Conservation (phyloP, 2,329 filamentous ascomycete genomes). For the Myriosclerotinia scirpicola region DNA sequence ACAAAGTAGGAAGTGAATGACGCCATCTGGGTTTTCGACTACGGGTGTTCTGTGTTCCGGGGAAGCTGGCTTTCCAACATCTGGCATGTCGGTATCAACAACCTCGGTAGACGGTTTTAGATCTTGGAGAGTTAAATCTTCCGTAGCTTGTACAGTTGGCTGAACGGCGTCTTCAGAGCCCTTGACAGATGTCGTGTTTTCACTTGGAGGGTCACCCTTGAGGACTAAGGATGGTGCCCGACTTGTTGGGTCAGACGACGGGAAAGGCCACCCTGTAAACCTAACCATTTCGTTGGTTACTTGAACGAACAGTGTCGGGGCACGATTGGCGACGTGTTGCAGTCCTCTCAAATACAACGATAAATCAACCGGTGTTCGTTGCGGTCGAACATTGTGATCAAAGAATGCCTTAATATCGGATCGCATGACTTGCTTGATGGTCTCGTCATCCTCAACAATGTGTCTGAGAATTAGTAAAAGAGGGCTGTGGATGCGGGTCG, state of each 20-base stretch:
- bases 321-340: slow-evolving; percentile 76
- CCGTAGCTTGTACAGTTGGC: slow-evolving; percentile 41
- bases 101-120: slow-evolving; percentile 62
- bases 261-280: slow-evolving; percentile 58
- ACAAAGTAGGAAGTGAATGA: slow-evolving; percentile 90
- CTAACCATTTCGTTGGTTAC: slow-evolving; percentile 83
- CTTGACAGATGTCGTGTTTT: slow-evolving; percentile 26
- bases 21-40: slow-evolving; percentile 89
- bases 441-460: slow-evolving; percentile 90
- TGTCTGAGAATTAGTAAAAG: slow-evolving; percentile 82
- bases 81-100: slow-evolving; percentile 59
- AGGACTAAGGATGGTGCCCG: slow-evolving; percentile 48
- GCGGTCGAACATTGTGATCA: slow-evolving; percentile 51
- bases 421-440: slow-evolving; percentile 86
- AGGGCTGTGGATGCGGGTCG: slow-evolving; percentile 66
- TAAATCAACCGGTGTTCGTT: slow-evolving; percentile 64
- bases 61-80: slow-evolving; percentile 59
- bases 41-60: slow-evolving; percentile 76
- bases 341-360: slow-evolving; percentile 72
- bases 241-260: slow-evolving; percentile 40
- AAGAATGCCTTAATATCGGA: slow-evolving; percentile 83
- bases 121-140: slow-evolving; percentile 45
- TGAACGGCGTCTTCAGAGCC: slow-evolving; percentile 37
- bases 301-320: slow-evolving; percentile 82
- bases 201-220: slow-evolving; percentile 30